A percentile compares a stretch with the other conserved stretches of the same genome.
Evolutionary conservation across 176 grass and related monocot species (phyloP).

Genomic region (Sorghum bicolor): DNA sequence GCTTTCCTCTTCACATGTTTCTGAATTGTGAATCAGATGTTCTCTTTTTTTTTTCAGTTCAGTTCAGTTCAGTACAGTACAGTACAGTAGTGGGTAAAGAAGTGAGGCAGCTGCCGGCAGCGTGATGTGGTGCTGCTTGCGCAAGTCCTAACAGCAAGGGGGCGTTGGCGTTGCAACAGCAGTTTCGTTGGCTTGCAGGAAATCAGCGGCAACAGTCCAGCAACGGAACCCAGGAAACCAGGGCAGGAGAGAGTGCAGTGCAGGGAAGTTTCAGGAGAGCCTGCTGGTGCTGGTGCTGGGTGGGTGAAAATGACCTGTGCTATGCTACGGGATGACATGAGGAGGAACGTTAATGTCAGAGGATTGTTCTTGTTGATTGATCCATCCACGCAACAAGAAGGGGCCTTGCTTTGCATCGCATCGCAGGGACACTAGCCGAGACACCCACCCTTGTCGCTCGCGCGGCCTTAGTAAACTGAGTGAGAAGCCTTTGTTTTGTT

Average conservation of each 20-base stretch:
- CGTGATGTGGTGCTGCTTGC: background rate
- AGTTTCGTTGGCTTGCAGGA: constrained; percentile 36
- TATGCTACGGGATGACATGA: background rate
- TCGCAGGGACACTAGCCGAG: background rate
- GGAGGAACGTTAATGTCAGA: background rate
- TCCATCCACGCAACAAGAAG: background rate
- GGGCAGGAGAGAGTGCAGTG: background rate
- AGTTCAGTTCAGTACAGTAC: background rate
- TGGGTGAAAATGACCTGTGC: constrained; percentile 21
- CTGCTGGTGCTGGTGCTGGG: background rate
- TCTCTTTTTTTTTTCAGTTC: background rate
- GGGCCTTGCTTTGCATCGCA: background rate
- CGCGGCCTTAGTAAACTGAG: constrained; percentile 36
- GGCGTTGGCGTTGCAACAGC: constrained; percentile 29
- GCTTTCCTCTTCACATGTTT: background rate
- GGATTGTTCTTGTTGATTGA: background rate
- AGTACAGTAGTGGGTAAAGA: background rate
- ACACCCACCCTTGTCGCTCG: background rate
- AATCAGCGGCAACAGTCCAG: constrained; percentile 6
- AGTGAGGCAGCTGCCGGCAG: background rate
- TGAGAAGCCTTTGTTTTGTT: constrained; percentile 3
- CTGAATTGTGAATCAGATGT: background rate
- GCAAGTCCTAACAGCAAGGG: background rate
- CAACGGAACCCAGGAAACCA: constrained; percentile 13
- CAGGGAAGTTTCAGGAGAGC: background rate